Evolutionary conservation across 495 filamentous ascomycete genomes (phyloP), one percentile per base, ranked within the genome.

Genomic region (Clavariopsis aquatica): DNA sequence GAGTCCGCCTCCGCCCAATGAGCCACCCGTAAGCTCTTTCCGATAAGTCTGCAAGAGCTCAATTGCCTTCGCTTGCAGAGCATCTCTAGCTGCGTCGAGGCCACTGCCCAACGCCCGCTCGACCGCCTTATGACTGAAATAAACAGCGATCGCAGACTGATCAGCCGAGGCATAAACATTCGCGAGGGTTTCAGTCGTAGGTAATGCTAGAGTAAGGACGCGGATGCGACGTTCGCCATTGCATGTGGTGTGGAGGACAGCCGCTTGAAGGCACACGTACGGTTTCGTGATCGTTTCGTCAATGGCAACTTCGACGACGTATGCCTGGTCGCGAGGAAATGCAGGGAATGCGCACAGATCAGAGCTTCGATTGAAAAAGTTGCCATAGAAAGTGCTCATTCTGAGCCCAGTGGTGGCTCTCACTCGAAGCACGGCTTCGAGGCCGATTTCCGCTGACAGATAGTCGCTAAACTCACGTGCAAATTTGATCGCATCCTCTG

Each of bases 251-350:
- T 98, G 95, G 36, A 98, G 84, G 13, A 98, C 92, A 45, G 93
- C 95, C n/a, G 92, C 88, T 74, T 98, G 94, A 81, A 98, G 78
- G 78, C 92, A 97, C 22, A 96, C 89, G 60, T 93, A 87, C n/a
- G 88, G 88, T 77, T 96, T 96, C n/a, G 86, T 86, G 60, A 98
- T 79, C 36, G 85, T 90, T 78, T 98, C 94, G 74, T 98, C 94
- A 65, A 98, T 97, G 8, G 94, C 93, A 57, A 98, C 95, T 73
- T 98, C 94, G 36, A 98, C 94, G n/a, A 98, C 94, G 73, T 98
- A 98, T 49, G 89, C 89, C 72, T 98, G 94, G 72, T 98, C 94
- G 72, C 94, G 86, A 20, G 94, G 94, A 81, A 98, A 97, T 5
- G 95, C 47, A 26, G 64, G 64, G 17, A 66, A 58, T 13, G 57